Base-by-base conservation (phyloP, 768 basidiomycete species). In the Bullera alba region DNA sequence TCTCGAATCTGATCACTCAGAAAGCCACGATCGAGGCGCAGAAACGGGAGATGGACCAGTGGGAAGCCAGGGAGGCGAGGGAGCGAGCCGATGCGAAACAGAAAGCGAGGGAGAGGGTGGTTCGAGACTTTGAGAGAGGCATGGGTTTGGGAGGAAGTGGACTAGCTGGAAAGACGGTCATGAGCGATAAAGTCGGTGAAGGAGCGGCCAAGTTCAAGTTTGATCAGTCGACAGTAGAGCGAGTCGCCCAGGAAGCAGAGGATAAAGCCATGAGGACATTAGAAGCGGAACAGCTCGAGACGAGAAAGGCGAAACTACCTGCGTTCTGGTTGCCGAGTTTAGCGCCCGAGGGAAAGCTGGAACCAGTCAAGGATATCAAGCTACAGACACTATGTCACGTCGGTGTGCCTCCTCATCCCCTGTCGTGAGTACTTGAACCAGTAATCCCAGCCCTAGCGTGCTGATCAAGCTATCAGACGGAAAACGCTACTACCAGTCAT, bases 291-390 rank as follows among this genome's bases (percentile, higher is more conserved):
- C 58, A 77, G 70, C 84, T 85, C 0, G 89, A 90, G 55, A 80
- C 84, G 2, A 75, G 93, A 50, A 86, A 84, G 52, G 80, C 81
- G 53, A 95, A 96, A 71, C 79, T 97, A 2, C 91, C 95, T 2
- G 91, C 95, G 63, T 99, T 95, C 70, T 99, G 95, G 95, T 77
- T 99, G 32, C 91, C 91, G 2, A 90, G 87, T 0, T 74, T 96
- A 22, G 91, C 92, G 0, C 92, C 92, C 0, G 70, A 92, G 80
- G 38, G 71, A 81, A 86, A 72, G 75, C 80, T 21, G 77, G 85
- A 27, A 7, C 84, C 83, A 3, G 73, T 90, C 36, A 78, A 79
- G 59, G 87, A 91, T 60, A 79, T 91, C 28, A 90, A 90, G 72
- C 73, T 91, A 26, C 85, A 88, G 62, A 89, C 93, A 6, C 81